Conservation (phyloP, 2,329 filamentous ascomycete genomes). For the Septoria petroselini region DNA sequence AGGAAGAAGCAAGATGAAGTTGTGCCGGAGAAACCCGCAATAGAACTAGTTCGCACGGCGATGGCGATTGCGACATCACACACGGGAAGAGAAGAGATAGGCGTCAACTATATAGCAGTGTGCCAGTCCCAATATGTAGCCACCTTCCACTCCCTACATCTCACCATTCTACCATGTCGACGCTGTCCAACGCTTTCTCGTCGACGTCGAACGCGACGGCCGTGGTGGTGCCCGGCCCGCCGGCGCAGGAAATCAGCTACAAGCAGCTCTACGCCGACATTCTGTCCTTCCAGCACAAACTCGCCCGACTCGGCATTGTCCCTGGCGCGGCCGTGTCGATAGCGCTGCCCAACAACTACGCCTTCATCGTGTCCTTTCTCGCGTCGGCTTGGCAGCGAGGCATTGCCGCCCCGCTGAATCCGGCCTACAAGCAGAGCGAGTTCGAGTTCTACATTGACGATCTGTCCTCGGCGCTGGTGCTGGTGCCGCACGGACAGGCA, state of each 20-base stretch:
- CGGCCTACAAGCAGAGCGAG: constrained; percentile 83
- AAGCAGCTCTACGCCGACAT: constrained; percentile 64
- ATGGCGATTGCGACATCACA: neutral
- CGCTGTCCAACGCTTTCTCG: constrained; percentile 58
- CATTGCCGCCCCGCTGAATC: constrained; percentile 82
- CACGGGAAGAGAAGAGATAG: neutral
- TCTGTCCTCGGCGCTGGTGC: constrained; percentile 71
- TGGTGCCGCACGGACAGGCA: constrained; percentile 68
- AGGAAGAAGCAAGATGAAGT: no score
- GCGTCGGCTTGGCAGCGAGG: constrained; percentile 81
- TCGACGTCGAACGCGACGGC: constrained; percentile 55
- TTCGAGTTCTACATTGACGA: constrained; percentile 93
- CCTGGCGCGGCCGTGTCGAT: constrained; percentile 73
- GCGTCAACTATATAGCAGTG: neutral
- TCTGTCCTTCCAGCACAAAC: constrained; percentile 69
- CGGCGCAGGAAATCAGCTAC: constrained; percentile 68
- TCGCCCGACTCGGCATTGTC: constrained; percentile 70
- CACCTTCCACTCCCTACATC: neutral
- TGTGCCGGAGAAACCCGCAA: no score
- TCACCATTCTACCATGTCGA: constrained; percentile 47
- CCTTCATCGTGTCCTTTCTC: constrained; percentile 83
- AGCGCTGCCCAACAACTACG: constrained; percentile 78
- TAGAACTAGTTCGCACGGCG: no score
- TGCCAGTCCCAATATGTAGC: no score
- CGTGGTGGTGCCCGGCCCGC: constrained; percentile 69